phyloP scores from a whole-genome alignment of 139 green algal species.

The Mychonastes homosphaera region DNA sequence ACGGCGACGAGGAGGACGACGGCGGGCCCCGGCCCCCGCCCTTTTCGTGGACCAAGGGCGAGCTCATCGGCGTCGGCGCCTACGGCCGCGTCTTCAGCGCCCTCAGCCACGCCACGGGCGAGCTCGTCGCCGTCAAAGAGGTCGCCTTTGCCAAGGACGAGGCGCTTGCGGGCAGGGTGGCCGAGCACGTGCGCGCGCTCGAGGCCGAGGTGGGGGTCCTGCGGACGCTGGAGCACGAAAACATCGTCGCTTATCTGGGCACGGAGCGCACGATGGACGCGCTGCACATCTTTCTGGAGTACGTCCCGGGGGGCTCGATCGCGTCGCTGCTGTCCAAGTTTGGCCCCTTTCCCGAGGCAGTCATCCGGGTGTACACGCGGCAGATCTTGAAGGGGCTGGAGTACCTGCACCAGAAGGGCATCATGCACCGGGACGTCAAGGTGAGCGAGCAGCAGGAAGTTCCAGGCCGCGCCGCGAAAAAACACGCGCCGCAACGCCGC shows the following conservation, averaged over 20 bases:
- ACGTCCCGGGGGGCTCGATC: conserved; percentile 87
- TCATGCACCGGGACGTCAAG: conserved; percentile 77
- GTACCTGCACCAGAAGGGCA: conserved; percentile 82
- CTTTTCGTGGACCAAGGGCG: conserved; percentile 69
- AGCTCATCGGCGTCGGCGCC: conserved; percentile 82
- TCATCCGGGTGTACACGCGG: conserved; percentile 64
- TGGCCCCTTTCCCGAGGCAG: conserved; percentile 47
- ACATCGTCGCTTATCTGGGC: conserved; percentile 94
- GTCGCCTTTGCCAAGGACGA: conserved; percentile 50
- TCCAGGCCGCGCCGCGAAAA: too few species aligned
- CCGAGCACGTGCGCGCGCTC: conserved; percentile 58
- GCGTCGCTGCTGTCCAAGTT: conserved; percentile 78
- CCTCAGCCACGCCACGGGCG: conserved; percentile 80
- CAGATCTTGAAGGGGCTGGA: conserved; percentile 76
- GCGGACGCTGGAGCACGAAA: conserved; percentile 64
- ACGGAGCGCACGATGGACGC: conserved; percentile 52
- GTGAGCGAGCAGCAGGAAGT: too few species aligned
- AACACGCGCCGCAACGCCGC: too few species aligned
- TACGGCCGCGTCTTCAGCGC: conserved; percentile 81
- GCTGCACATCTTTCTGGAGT: conserved; percentile 98
- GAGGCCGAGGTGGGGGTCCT: conserved; percentile 81
- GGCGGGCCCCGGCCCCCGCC: conserved; percentile 6
- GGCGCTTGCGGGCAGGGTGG: conserved; percentile 30
- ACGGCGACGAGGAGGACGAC: neutral
- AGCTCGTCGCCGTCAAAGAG: conserved; percentile 91